These are phyloP conservation scores for Coniferiporia weirii DNA, from an alignment of 1,284 basidiomycete genomes.

Conservation along the genomic window DNA sequence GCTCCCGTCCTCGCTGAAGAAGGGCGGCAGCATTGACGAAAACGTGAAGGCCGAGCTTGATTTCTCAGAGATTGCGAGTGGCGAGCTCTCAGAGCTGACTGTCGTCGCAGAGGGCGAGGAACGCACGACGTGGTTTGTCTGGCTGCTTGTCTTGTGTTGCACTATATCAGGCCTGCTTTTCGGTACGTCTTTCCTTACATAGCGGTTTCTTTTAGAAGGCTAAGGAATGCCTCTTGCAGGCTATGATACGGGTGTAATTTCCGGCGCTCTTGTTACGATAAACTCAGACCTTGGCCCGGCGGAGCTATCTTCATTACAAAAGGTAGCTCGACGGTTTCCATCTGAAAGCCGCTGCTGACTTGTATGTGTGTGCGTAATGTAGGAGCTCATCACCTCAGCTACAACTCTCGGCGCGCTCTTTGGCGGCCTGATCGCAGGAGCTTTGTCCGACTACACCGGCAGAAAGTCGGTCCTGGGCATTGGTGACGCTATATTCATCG, in stretches of 20 bases:
- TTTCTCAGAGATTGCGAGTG: conserved; percentile 21
- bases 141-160: conserved; percentile 60
- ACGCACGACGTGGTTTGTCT: conserved; percentile 63
- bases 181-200: conserved; percentile 39
- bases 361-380: not conserved
- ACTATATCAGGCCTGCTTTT: conserved; percentile 76
- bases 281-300: conserved; percentile 60
- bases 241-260: conserved; percentile 79
- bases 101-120: conserved; percentile 69
- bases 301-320: conserved; percentile 56
- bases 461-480: conserved; percentile 62
- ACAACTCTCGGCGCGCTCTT: conserved; percentile 77
- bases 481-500: conserved; percentile 73
- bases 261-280: conserved; percentile 72
- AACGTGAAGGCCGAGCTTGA: not conserved
- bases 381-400: conserved; percentile 79
- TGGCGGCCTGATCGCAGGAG: conserved; percentile 66
- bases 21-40: not conserved
- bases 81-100: conserved; percentile 55
- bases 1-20: not conserved
- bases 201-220: not conserved
- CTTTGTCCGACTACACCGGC: conserved; percentile 70
- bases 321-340: conserved; percentile 34
- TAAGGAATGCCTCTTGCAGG: conserved; percentile 36
- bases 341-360: not conserved